These are phyloP conservation scores for Aspergillus pseudoviridinutans DNA, from an alignment of 2,329 filamentous ascomycete genomes.

Conservation along the genomic window DNA sequence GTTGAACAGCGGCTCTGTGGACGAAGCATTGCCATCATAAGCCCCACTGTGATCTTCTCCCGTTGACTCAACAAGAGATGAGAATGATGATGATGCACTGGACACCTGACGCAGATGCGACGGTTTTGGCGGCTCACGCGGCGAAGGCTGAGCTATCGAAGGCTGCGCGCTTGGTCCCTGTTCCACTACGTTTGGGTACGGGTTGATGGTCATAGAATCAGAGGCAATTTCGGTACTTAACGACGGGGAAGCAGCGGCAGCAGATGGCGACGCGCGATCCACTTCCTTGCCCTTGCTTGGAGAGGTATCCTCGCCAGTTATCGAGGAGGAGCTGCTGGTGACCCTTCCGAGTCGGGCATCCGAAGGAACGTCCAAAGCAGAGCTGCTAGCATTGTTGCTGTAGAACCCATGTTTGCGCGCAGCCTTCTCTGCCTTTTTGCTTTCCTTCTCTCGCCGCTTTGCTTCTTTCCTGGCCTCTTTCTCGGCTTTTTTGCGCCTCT, in stretches of 20 bases:
- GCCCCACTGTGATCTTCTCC: constrained; percentile 39
- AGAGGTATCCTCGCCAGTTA: constrained; percentile 33
- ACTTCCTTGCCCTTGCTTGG: constrained; percentile 66
- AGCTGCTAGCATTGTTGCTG: constrained; percentile 56
- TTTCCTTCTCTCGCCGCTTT: constrained; percentile 80
- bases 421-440: constrained; percentile 67
- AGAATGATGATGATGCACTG: constrained; percentile 78
- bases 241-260: constrained; percentile 12
- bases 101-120: constrained; percentile 79
- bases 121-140: constrained; percentile 54
- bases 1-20: constrained; percentile 80
- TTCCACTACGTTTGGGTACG: constrained; percentile 12
- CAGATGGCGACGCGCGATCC: constrained; percentile 48
- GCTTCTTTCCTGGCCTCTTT: constrained; percentile 77
- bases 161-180: constrained; percentile 7
- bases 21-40: constrained; percentile 47
- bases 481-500: constrained; percentile 79
- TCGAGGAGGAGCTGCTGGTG: constrained; percentile 35
- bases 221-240: constrained; percentile 31
- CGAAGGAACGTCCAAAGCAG: constrained; percentile 51
- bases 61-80: constrained; percentile 66
- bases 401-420: constrained; percentile 61
- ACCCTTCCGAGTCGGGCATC: constrained; percentile 35
- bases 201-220: constrained; percentile 19
- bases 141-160: constrained; percentile 42